Evolutionary conservation across 164 flowering plant genomes (phyloP).

Genomic region (Nymphaea colorata): DNA sequence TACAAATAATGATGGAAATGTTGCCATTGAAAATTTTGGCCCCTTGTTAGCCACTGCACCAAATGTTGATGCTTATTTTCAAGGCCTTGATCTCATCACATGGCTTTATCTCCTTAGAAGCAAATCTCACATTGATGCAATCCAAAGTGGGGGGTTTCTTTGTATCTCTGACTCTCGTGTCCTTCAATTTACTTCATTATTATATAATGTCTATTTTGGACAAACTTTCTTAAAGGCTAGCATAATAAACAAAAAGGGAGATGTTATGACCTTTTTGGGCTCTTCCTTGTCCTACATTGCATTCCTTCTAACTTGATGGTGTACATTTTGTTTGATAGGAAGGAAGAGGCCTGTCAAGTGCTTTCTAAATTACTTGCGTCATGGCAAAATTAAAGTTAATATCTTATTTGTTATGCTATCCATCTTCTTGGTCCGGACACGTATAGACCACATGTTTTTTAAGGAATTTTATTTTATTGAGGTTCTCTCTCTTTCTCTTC

Average conservation of each 20-base stretch:
- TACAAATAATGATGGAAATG: slow-evolving; percentile 39
- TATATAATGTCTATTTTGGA: too few relatives aligned
- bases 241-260: too few relatives aligned
- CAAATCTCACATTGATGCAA: too few relatives aligned
- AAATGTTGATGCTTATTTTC: slow-evolving; percentile 73
- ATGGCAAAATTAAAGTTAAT: slow-evolving; percentile 82
- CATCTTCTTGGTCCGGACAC: slow-evolving; percentile 75
- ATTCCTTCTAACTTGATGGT: not conserved
- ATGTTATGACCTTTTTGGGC: too few relatives aligned
- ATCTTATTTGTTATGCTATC: slow-evolving; percentile 90
- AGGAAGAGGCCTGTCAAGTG: slow-evolving; percentile 99
- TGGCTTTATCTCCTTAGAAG: too few relatives aligned
- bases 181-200: too few relatives aligned
- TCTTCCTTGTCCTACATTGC: too few relatives aligned
- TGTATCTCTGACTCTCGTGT: too few relatives aligned
- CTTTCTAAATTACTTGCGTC: slow-evolving; percentile 82
- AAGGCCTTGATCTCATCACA: slow-evolving; percentile 69
- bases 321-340: slow-evolving; percentile 46
- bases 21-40: slow-evolving; percentile 29
- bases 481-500: slow-evolving; percentile 26
- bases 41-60: slow-evolving; percentile 18
- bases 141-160: too few relatives aligned
- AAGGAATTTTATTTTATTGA: slow-evolving; percentile 97
- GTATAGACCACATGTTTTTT: slow-evolving; percentile 91
- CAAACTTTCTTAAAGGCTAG: too few relatives aligned